phyloP scores from a whole-genome alignment of 345 rosid species.

The Pistacia vera region DNA sequence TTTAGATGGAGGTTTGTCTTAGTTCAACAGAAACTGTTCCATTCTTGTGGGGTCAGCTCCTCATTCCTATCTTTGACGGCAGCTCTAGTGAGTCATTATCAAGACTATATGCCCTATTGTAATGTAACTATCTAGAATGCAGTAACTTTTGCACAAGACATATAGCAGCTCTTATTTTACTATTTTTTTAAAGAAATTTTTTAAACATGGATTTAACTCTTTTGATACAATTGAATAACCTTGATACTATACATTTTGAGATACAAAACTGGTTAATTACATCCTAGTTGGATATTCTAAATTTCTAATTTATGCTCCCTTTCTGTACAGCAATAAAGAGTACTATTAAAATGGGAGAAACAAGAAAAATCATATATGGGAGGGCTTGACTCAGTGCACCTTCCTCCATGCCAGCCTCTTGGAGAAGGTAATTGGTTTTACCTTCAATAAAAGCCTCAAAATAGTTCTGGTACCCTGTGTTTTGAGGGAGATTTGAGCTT shows the following conservation, averaged over 20 bases:
- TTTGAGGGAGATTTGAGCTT: conserved; percentile 40
- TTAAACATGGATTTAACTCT: background rate
- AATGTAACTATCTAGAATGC: background rate
- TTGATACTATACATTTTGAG: conserved; percentile 6
- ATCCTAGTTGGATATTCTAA: conserved; percentile 1
- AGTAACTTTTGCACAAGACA: background rate
- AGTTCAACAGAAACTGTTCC: background rate
- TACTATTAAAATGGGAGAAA: conserved; percentile 66
- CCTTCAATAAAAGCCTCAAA: conserved; percentile 74
- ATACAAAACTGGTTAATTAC: background rate
- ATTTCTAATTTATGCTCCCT: conserved; percentile 37
- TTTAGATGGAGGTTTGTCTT: background rate
- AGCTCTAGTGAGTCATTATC: background rate
- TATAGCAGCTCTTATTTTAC: background rate
- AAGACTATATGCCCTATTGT: background rate
- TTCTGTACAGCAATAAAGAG: conserved; percentile 55
- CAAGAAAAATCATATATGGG: conserved; percentile 65
- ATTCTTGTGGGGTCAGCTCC: background rate
- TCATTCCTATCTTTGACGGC: background rate
- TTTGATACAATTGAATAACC: background rate
- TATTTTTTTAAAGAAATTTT: background rate
- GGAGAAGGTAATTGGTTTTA: conserved; percentile 31
- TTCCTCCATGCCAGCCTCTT: conserved; percentile 38
- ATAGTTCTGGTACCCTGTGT: conserved; percentile 63
- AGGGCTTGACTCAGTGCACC: conserved; percentile 55